Percentiles rank a stretch among this genome's conserved stretches.
phyloP scores from a whole-genome alignment of 805 yeast genomes.

The Yueomyces sinensis region DNA sequence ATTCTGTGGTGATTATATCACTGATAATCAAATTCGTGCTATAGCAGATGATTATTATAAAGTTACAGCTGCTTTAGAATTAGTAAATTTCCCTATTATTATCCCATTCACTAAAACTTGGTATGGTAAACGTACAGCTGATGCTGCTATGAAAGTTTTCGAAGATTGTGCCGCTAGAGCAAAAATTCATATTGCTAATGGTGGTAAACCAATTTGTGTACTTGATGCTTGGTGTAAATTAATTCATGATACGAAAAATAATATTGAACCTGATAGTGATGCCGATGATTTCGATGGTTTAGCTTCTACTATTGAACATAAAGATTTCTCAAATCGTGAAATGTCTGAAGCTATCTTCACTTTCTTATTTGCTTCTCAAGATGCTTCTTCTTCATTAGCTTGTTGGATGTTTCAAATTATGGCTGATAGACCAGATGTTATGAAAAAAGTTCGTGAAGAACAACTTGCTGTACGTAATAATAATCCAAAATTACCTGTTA shows the following conservation, averaged over 20 bases:
- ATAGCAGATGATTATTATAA: constrained; percentile 87
- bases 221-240: constrained; percentile 90
- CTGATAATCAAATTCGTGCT: constrained; percentile 76
- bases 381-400: constrained; percentile 92
- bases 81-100: constrained; percentile 95
- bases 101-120: constrained; percentile 94
- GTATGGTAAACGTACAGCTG: constrained; percentile 92
- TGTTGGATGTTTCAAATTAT: constrained; percentile 97
- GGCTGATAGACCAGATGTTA: constrained; percentile 90
- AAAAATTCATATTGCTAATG: constrained; percentile 61
- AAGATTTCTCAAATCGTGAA: constrained; percentile 82
- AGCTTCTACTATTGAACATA: constrained; percentile 46
- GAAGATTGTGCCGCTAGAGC: constrained; percentile 82
- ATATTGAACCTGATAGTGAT: constrained; percentile 5
- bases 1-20: constrained; percentile 90
- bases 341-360: constrained; percentile 95
- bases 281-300: too few relatives aligned
- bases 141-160: constrained; percentile 85
- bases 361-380: constrained; percentile 93
- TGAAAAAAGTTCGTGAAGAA: constrained; percentile 78
- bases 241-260: constrained; percentile 57
- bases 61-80: constrained; percentile 91
- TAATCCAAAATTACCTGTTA: constrained; percentile 49
- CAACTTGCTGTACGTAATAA: constrained; percentile 73
- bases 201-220: constrained; percentile 74